Base-by-base conservation (phyloP, 176 grass and related monocot species). In the Ensete glaucum region DNA sequence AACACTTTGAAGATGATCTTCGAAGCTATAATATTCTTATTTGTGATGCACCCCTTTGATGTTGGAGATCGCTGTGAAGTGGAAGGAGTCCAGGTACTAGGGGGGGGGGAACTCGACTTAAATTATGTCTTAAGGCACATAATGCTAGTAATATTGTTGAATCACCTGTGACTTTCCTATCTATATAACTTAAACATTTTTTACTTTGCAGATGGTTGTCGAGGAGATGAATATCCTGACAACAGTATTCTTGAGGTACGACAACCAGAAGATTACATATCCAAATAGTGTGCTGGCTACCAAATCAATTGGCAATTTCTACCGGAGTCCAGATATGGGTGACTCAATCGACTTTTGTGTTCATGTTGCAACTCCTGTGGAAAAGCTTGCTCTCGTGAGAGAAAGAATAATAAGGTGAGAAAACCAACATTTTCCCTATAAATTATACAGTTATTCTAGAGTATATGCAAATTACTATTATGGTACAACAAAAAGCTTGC, bases 221-320 rank as follows among this genome's bases (percentile, higher is more conserved):
- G 94, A 98, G 84, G 94, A 98, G 77, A 98, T 98, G 94, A 93
- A 93, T 82, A 98, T 93, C 79, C 62, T 98, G 80, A 87, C 94
- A n/a, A 98, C 94, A 24, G 79, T 93, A 69, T 93, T 98, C 72
- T 84, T 98, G 52, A 81, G 90, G 77, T 93, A 88, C n/a, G 94
- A 98, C 80, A 98, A 98, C 74, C 81, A 90, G 55, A 98, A 98
- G 78, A 78, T 98, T 5, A 91, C 85, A 27, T 98, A 93, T 71
- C 90, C 94, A 0, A 98, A 98, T 70, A 98, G 77, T 34, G 22
- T 93, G 63, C 88, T 98, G 50, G 90, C 94, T 63, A 65, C 54
- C 22, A 49, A 75, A 78, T 86, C 88, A 2, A 93, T 98, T 5
- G 88, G 87, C 85, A 98, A 98, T 14, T 93, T 75, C 80, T 98